Evolutionary conservation across 805 yeast species (phyloP), one percentile per base, ranked within the genome.

Genomic region (Maudiozyma saulgeensis): DNA sequence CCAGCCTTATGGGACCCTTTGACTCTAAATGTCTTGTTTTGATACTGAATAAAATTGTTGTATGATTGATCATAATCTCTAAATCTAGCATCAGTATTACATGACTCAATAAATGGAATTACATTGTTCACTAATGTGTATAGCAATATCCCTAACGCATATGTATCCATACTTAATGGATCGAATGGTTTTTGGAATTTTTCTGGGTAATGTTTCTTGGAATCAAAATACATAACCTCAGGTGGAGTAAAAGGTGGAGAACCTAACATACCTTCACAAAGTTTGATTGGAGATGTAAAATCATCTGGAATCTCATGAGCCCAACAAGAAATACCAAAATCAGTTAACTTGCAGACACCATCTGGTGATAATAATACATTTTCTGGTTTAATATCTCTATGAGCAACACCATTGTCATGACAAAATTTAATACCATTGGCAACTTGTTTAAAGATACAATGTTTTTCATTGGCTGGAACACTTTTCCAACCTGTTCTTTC

Each of bases 241-340:
- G 95, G 93, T 9, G 91, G 81, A 13, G 84, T 79, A 62, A 83
- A 85, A 1, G 93, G 93, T 6, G 93, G 88, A 1, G 90, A 83
- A 2, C 95, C 93, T 42, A 84, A 82, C 64, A 76, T 76, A 1
- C 79, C 69, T 43, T 74, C 67, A 31, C 68, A 64, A 19, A 53
- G 43, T 49, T 62, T 68, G 5, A 68, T 49, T 12, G 57, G 75
- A 15, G 79, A 70, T 1, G 66, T 56, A 21, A 77, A 69, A 63
- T 84, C 78, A 2, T 77, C 75, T 0, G 77, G 77, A 19, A 62
- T 69, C 48, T 68, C 76, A 62, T 80, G 83, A 18, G 82, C 86
- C 60, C 77, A 78, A 49, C 78, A 84, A 50, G 86, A 78, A 41
- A 84, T 84, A 51, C 93, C 93, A 63, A 84, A 84, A 69, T 84